Base-by-base conservation (phyloP, 768 basidiomycete genomes). In the Tylopilus cervinicoccineus region DNA sequence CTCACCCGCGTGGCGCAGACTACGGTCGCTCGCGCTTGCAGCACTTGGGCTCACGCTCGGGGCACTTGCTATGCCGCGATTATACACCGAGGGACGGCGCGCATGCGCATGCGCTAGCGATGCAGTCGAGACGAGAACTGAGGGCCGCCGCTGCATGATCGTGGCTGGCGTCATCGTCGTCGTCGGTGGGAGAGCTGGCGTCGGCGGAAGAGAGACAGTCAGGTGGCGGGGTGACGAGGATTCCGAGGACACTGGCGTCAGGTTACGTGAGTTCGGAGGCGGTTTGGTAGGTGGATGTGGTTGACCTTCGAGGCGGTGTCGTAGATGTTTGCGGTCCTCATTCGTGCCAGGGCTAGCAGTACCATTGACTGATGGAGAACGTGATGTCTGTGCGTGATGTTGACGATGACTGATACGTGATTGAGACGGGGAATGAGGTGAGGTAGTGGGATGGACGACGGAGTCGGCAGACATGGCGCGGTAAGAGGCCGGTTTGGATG, bases 1-100 rank as follows among this genome's bases (percentile, higher is more conserved):
- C 58, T 89, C 88, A 5, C 88, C 88, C 11, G 84, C 79, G 56
- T 88, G 81, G 2, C 79, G 71, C 27, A 79, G 67, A 50, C 78
- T 86, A 45, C 64, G 64, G 44, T 74, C 71, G 52, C 71, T 72
- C 12, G 70, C 70, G 31, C 58, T 56, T n/a, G 66, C 64, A 3
- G 48, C 61, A 36, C 64, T 70, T 4, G 64, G 62, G 38, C 56
- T 69, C 28, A 71, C 70, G 43, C 65, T 68, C 28, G 58, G 62
- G 0, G 54, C 43, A 19, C 54, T 62, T 20, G 48, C 23, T 4
- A 75, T 66, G 8, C 76, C 67, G 6, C 77, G 74, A 19, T 72
- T 71, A 45, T 71, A 72, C 3, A 75, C 46, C 0, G 76, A 70
- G 1, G 71, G 63, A 11, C 73, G 66, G 12, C 72, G 64, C 7